These are phyloP conservation scores for Podospora pseudocomata DNA, from an alignment of 495 filamentous ascomycete genomes.

Conservation along the genomic window DNA sequence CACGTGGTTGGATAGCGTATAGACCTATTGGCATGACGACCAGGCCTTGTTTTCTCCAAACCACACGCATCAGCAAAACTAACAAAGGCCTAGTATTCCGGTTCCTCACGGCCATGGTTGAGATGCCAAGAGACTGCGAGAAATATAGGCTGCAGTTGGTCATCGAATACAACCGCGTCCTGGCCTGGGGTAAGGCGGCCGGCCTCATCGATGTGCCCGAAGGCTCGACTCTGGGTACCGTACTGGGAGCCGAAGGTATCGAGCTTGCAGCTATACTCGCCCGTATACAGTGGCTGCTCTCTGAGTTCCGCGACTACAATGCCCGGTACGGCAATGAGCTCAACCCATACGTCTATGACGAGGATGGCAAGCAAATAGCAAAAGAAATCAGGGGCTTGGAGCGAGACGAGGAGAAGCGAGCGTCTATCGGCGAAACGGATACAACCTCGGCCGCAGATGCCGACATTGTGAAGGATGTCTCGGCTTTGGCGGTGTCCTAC, in stretches of 20 bases:
- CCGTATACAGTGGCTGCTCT: slow-evolving; percentile 32
- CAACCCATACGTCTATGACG: slow-evolving; percentile 6
- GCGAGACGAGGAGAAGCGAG: not conserved
- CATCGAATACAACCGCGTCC: slow-evolving; percentile 36
- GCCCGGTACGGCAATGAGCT: slow-evolving; percentile 32
- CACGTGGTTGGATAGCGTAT: too few relatives aligned
- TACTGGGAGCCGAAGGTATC: slow-evolving; percentile 28
- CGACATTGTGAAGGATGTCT: slow-evolving; percentile 27
- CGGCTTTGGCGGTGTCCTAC: slow-evolving; percentile 31
- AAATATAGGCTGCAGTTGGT: slow-evolving; percentile 34
- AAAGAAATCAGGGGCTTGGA: not conserved
- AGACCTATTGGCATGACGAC: too few relatives aligned
- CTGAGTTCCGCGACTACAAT: slow-evolving; percentile 34
- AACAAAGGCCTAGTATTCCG: slow-evolving; percentile 25
- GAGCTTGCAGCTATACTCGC: slow-evolving; percentile 31
- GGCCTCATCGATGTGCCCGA: slow-evolving; percentile 31
- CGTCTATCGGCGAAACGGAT: not conserved
- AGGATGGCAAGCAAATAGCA: slow-evolving; percentile 1
- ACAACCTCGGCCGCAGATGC: slow-evolving; percentile 18
- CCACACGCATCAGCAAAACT: too few relatives aligned
- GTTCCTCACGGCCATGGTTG: slow-evolving; percentile 32
- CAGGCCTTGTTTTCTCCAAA: too few relatives aligned
- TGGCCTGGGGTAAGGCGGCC: slow-evolving; percentile 35
- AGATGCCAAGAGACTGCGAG: slow-evolving; percentile 33
- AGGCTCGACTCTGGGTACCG: slow-evolving; percentile 23